Percentiles rank a stretch among this genome's conserved stretches.
Conservation (phyloP, 805 yeast genomes). For the Schwanniomyces pseudopolymorphus region DNA sequence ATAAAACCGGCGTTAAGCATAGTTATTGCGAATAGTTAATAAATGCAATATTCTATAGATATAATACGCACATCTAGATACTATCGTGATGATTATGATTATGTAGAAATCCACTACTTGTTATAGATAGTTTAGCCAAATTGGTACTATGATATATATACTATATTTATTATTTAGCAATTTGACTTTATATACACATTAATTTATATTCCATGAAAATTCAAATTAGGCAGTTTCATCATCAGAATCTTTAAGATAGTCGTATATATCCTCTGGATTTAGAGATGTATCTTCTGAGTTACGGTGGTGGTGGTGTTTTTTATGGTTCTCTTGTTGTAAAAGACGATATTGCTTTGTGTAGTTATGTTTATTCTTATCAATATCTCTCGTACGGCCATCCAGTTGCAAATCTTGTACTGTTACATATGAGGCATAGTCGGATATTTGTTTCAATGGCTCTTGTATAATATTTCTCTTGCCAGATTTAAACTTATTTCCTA, state of each 20-base stretch:
- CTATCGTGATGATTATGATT: no score
- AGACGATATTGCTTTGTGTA: neutral
- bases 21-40: no score
- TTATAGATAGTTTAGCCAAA: no score
- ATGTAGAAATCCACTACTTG: no score
- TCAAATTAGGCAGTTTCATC: neutral
- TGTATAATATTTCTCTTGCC: slow-evolving; percentile 27
- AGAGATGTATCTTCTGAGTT: neutral
- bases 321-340: slow-evolving; percentile 9
- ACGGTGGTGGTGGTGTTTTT: slow-evolving; percentile 4
- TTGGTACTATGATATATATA: no score
- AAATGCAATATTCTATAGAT: no score
- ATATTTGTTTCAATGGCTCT: slow-evolving; percentile 40
- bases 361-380: neutral
- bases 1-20: no score
- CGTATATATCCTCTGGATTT: neutral
- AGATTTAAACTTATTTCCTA: slow-evolving; percentile 67
- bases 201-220: no score
- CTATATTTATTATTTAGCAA: no score
- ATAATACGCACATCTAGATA: no score
- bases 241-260: neutral
- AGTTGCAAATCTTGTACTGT: slow-evolving; percentile 39
- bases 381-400: slow-evolving; percentile 25
- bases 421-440: slow-evolving; percentile 36
- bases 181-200: no score